These are phyloP conservation scores for Russula vinacea DNA, from an alignment of 768 basidiomycete species.

Conservation along the genomic window DNA sequence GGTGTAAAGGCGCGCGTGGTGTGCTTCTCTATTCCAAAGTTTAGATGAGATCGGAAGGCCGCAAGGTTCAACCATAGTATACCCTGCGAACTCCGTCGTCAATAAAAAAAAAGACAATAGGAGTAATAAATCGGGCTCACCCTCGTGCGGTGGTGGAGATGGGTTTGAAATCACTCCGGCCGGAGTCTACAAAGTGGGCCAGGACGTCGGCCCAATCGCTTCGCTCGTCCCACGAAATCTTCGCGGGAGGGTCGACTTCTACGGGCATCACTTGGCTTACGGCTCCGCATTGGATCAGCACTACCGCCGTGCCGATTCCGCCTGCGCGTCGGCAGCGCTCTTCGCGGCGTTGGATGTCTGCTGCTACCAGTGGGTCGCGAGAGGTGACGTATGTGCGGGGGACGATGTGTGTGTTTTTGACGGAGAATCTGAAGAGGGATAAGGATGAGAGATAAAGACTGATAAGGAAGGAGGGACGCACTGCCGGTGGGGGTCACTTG, in stretches of 20 bases:
- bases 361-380: constrained; percentile 66
- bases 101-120: neutral
- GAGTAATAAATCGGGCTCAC: constrained; percentile 44
- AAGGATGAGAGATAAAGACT: neutral
- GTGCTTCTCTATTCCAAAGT: constrained; percentile 19
- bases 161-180: constrained; percentile 77
- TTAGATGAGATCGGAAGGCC: constrained; percentile 19
- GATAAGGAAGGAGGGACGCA: constrained; percentile 38
- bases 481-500: constrained; percentile 62
- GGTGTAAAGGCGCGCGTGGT: neutral
- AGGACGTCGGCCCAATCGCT: constrained; percentile 73
- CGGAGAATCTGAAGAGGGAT: constrained; percentile 51
- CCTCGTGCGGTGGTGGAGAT: constrained; percentile 73
- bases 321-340: constrained; percentile 72
- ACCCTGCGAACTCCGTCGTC: constrained; percentile 23
- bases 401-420: constrained; percentile 67
- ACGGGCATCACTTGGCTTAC: constrained; percentile 84
- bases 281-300: constrained; percentile 72
- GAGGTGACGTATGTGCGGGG: constrained; percentile 63
- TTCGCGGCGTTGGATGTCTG: constrained; percentile 75
- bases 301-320: constrained; percentile 70
- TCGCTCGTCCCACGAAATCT: constrained; percentile 71
- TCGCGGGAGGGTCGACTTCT: constrained; percentile 74
- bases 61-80: constrained; percentile 27
- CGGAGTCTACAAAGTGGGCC: constrained; percentile 65